A percentile compares a stretch with the other conserved stretches of the same genome.
These are phyloP conservation scores for Lasiosphaeria ovina DNA, from an alignment of 495 filamentous ascomycete species.

Conservation along the genomic window DNA sequence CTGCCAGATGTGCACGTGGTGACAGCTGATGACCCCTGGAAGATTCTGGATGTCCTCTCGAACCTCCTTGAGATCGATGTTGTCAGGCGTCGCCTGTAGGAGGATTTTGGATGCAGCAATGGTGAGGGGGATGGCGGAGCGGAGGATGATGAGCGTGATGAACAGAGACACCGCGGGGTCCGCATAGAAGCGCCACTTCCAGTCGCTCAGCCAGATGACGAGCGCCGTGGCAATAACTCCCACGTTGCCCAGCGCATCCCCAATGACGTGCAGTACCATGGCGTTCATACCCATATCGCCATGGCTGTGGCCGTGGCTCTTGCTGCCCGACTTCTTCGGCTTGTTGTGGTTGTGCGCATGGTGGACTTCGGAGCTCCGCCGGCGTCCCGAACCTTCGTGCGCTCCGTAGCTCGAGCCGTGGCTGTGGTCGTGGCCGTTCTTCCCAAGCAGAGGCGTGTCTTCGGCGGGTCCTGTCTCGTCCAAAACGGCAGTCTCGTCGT, in stretches of 20 bases:
- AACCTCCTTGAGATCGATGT: constrained; percentile 84
- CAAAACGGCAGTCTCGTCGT: constrained; percentile 48
- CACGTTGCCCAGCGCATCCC: constrained; percentile 94
- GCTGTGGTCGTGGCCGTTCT: constrained; percentile 11
- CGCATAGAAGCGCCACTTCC: constrained; percentile 64
- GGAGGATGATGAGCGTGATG: constrained; percentile 92
- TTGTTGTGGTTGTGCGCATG: constrained; percentile 76
- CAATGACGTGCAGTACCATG: constrained; percentile 93
- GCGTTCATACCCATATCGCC: constrained; percentile 96
- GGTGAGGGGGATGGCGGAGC: constrained; percentile 86
- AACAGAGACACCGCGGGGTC: constrained; percentile 93
- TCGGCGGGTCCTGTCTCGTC: constrained; percentile 50
- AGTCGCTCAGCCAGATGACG: constrained; percentile 82
- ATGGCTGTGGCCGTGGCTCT: constrained; percentile 70
- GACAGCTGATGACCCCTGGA: constrained; percentile 80
- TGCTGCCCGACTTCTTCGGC: constrained; percentile 59
- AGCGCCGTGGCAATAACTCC: constrained; percentile 93
- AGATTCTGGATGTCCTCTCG: constrained; percentile 84
- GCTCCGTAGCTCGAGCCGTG: constrained; percentile 21
- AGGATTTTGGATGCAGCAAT: constrained; percentile 91
- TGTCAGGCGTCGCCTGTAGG: constrained; percentile 85
- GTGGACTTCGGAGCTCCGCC: constrained; percentile 50
- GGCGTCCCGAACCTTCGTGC: constrained; percentile 22
- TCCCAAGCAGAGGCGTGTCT: constrained; percentile 43
- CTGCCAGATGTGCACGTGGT: constrained; percentile 98